Base-by-base conservation (phyloP, 176 grass and related monocot genomes). In the Luzula sylvatica region DNA sequence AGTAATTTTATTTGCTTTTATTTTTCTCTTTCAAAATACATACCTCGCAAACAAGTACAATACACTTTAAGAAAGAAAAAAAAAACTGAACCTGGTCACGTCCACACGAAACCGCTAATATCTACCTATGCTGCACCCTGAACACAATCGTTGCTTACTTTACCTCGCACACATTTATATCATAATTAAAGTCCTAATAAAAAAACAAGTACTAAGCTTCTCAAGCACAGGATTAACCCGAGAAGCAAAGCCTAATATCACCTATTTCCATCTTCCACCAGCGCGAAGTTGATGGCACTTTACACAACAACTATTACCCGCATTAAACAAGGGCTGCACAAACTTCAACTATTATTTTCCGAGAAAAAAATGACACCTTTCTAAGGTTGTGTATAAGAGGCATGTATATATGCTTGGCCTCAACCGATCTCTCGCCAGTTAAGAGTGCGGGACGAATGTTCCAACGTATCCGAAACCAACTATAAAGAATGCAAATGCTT, bases 401-500 rank as follows among this genome's bases (percentile, higher is more conserved):
- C 20, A 48, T 24, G 12, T 12, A 26, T 71, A 6, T 5, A 40
- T 38, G 9, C 30, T 35, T 35, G 5, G 30, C 1, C 52, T 17
- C n/a, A 71, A 8, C 23, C 23, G 23, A 27, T n/a, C n/a, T n/a
- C n/a, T n/a, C n/a, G 18, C 53, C 35, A 9, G 13, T 59, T 71
- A 74, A 63, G 63, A 66, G 11, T 55, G 54, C 0, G 72, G 69
- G 26, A 75, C 9, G 11, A 90, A 54, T 11, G 86, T 90, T 42
- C 86, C 86, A 0, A 90, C 55, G 42, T 81, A 84, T 2, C 86
- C 86, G 4, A 85, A 17, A 6, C 80, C 76, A 6, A 90, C 69
- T 5, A 69, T 20, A 24, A 90, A 85, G 73, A 90, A 90, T 38
- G 86, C 73, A 4, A 70, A 58, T 58, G 80, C 83, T 68, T 90